phyloP scores from a whole-genome alignment of 768 basidiomycete species.

The Podaxis sp. region DNA sequence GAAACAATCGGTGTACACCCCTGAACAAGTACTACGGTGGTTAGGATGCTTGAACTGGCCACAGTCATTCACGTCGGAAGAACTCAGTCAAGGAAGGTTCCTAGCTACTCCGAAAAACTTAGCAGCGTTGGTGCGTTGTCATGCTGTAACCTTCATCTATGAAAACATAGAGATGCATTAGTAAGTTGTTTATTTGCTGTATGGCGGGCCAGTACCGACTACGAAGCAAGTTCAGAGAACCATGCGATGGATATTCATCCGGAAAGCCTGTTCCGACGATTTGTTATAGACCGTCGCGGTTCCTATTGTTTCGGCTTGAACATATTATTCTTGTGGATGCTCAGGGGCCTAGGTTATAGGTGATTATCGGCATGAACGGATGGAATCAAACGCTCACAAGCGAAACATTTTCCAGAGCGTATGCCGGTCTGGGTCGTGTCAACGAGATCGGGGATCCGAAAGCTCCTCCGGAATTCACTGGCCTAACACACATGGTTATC shows the following conservation, averaged over 20 bases:
- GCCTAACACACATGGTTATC: conserved; percentile 3
- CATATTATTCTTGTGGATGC: conserved; percentile 4
- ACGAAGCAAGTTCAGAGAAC: background rate
- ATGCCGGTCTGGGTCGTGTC: background rate
- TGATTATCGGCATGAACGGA: background rate
- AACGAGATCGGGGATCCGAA: background rate
- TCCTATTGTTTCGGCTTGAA: conserved; percentile 6
- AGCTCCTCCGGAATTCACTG: background rate
- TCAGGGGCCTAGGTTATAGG: background rate
- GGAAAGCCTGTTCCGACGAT: background rate
- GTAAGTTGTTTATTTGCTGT: background rate
- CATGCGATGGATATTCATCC: background rate
- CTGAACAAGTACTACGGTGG: background rate
- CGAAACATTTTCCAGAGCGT: background rate
- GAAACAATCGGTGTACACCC: background rate
- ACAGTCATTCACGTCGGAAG: background rate
- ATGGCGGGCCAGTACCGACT: background rate
- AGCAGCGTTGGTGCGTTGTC: background rate
- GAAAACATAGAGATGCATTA: conserved; percentile 7
- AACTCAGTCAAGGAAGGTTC: background rate
- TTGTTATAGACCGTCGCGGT: background rate
- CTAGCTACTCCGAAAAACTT: background rate
- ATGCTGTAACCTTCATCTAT: background rate
- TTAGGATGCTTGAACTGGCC: background rate
- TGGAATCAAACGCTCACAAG: background rate